Conservation (phyloP, 2,329 filamentous ascomycete genomes). For the Neoscytalidium dimidiatum region DNA sequence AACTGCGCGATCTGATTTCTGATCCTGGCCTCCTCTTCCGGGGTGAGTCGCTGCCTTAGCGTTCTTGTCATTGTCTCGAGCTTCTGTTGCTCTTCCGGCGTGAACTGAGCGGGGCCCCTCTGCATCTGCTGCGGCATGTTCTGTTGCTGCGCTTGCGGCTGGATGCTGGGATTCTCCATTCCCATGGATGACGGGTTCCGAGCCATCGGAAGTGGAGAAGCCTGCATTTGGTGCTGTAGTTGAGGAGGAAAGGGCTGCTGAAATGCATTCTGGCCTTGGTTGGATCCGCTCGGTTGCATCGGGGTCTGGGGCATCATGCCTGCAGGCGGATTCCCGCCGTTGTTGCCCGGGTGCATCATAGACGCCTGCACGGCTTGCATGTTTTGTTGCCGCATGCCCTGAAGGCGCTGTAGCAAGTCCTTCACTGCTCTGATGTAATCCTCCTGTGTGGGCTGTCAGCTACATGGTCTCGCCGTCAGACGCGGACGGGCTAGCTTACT, state of each 20-base stretch:
- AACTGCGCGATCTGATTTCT: constrained; percentile 43
- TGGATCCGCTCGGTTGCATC: constrained; percentile 36
- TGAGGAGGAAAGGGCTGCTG: constrained; percentile 49
- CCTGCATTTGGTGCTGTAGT: constrained; percentile 53
- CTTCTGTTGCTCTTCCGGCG: constrained; percentile 16
- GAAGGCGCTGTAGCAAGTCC: neutral
- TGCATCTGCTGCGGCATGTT: constrained; percentile 33
- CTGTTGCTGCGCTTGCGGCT: constrained; percentile 29
- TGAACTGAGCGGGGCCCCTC: neutral
- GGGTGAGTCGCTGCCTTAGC: constrained; percentile 49
- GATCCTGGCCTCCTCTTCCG: constrained; percentile 51
- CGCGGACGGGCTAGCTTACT: neutral
- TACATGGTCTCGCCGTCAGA: neutral
- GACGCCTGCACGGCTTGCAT: constrained; percentile 8
- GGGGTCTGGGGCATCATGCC: constrained; percentile 39
- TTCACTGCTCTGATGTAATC: neutral
- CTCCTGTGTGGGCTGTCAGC: neutral
- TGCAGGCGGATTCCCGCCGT: constrained; percentile 23
- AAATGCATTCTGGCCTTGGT: constrained; percentile 44
- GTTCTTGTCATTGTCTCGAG: constrained; percentile 46
- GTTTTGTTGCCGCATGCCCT: constrained; percentile 9
- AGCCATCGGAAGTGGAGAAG: constrained; percentile 49
- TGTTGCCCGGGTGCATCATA: constrained; percentile 15
- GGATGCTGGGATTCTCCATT: constrained; percentile 29
- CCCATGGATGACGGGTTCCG: constrained; percentile 35